Base-by-base conservation (phyloP, 2,329 filamentous ascomycete species). In the Aspergillus proliferans region DNA sequence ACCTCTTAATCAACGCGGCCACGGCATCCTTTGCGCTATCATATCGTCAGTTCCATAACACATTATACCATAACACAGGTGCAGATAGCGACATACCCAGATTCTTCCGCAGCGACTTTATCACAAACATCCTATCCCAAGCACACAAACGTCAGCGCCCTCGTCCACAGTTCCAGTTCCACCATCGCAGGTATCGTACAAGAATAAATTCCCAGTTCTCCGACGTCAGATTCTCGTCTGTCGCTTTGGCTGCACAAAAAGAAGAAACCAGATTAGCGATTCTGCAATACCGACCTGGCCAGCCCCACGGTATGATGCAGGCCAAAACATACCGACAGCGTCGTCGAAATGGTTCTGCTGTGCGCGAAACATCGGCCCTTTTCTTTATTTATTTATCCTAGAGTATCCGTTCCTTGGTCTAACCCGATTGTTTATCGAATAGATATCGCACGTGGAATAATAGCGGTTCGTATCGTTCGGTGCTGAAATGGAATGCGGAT, bases 211-310 rank as follows among this genome's bases (percentile, higher is more conserved):
- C 84, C 84, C 84, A 87, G 67, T 87, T 86, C 71, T 94, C 82
- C 26, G 85, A 87, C 19, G 91, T 97, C 61, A 97, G 81, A 72
- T 96, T 98, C 79, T 98, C 93, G 72, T 98, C 93, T 49, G 93
- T 98, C 65, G 93, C 91, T 73, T 87, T 87, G 64, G 82, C 84
- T 85, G 62, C 58, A 61, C 15, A 46, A 15, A 30, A 39, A 44
- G 39, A 53, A 51, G 47, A 49, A 59, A 28, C 59, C 57, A 51
- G 36, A 55, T 70, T 52, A 71, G 61, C 56, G 47, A 47, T 21
- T 48, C 12, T 26, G 19, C 30, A 30, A 38, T 33, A 39, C 18
- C 12, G 26, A 33, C 19, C 9, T 15, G 15, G 15, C 15, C n/a
- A 22, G 22, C 15, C 24, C 41, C 9, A 22, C 41, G 24, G 8